Conservation (phyloP, 2,329 filamentous ascomycete species). For the Grosmannia penicillata region DNA sequence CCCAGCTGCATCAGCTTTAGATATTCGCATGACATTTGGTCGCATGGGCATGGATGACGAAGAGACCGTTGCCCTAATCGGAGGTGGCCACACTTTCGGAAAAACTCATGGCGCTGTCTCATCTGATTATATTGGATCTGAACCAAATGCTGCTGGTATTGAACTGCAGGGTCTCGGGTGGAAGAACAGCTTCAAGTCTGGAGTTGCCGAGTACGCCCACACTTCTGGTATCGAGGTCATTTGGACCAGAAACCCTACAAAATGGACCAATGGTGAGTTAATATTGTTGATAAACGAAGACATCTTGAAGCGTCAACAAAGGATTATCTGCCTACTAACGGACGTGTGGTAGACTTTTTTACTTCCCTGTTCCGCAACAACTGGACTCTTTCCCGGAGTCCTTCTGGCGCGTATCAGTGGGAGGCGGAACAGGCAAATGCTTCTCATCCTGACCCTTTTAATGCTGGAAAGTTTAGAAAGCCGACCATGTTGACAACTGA, state of each 20-base stretch:
- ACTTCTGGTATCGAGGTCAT: conserved; percentile 66
- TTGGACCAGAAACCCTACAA: conserved; percentile 61
- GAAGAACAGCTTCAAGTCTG: conserved; percentile 47
- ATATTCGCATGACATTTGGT: conserved; percentile 63
- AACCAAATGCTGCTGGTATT: conserved; percentile 50
- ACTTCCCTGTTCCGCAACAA: conserved; percentile 66
- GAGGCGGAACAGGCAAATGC: conserved; percentile 53
- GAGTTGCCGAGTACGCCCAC: conserved; percentile 59
- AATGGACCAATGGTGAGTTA: conserved; percentile 48
- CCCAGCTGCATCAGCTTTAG: conserved; percentile 50
- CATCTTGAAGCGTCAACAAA: background rate
- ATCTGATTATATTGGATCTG: conserved; percentile 48
- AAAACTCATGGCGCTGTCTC: conserved; percentile 66
- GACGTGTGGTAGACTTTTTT: conserved; percentile 35
- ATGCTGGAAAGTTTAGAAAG: conserved; percentile 54
- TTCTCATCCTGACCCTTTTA: conserved; percentile 50
- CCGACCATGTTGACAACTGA: conserved; percentile 66
- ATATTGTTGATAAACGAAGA: background rate
- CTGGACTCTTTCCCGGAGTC: conserved; percentile 62
- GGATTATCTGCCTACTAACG: background rate
- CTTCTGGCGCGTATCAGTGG: conserved; percentile 65
- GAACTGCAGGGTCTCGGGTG: conserved; percentile 60
- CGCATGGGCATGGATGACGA: conserved; percentile 77
- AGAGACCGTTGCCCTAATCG: conserved; percentile 67
- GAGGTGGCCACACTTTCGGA: conserved; percentile 64